Evolutionary conservation across 1,284 basidiomycete species (phyloP).

Genomic region (Ganoderma lucidum): DNA sequence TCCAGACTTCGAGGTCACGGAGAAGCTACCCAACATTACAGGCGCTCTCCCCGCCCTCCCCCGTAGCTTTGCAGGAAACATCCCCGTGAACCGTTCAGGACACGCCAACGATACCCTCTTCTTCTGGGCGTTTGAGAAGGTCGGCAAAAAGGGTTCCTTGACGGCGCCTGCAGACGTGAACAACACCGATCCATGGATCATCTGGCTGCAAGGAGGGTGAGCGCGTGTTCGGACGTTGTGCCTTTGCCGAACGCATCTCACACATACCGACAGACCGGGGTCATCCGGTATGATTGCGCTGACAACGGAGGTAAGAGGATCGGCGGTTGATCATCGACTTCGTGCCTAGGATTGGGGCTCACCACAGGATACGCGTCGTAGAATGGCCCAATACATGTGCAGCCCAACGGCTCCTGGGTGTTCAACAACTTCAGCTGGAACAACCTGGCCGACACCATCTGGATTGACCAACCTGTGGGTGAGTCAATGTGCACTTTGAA

Average conservation of each 20-base stretch:
- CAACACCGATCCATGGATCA: slow-evolving; percentile 68
- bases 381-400: slow-evolving; percentile 74
- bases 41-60: slow-evolving; percentile 58
- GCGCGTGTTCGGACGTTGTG: neutral
- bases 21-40: slow-evolving; percentile 67
- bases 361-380: slow-evolving; percentile 37
- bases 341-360: neutral
- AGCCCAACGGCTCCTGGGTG: slow-evolving; percentile 55
- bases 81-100: slow-evolving; percentile 61
- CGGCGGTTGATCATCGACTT: neutral
- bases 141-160: slow-evolving; percentile 67
- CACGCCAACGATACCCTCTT: slow-evolving; percentile 74
- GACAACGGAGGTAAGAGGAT: slow-evolving; percentile 62
- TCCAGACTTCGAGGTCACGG: slow-evolving; percentile 39
- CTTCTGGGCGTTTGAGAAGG: slow-evolving; percentile 66
- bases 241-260: slow-evolving; percentile 1
- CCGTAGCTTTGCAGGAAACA: slow-evolving; percentile 74
- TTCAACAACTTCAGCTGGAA: slow-evolving; percentile 67
- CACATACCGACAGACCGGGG: slow-evolving; percentile 52
- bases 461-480: slow-evolving; percentile 74
- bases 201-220: slow-evolving; percentile 76
- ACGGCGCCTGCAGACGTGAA: slow-evolving; percentile 45
- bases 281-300: slow-evolving; percentile 74
- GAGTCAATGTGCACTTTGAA: neutral
- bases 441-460: slow-evolving; percentile 68